Percentiles rank a stretch among this genome's conserved stretches.
Evolutionary conservation across 164 flowering plant species (phyloP).

Genomic region (Stephania japonica): DNA sequence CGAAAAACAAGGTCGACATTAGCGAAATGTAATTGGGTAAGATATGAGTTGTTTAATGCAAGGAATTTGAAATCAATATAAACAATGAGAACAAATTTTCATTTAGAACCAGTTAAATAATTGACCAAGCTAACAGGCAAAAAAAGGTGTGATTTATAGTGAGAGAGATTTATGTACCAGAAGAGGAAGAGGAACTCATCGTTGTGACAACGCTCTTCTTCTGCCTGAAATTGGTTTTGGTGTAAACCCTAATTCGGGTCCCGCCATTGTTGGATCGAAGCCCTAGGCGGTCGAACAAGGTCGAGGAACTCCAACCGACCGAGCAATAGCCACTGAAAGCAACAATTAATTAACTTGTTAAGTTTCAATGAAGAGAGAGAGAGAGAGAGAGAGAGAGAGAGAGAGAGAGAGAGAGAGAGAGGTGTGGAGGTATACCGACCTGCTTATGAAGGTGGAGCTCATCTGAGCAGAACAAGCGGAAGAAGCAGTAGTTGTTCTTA

Average conservation of each 20-base stretch:
- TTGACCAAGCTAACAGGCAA: background rate
- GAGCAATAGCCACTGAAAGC: background rate
- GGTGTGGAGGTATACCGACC: background rate
- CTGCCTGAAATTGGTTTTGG: background rate
- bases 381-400: background rate
- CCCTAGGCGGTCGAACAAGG: conserved; percentile 1
- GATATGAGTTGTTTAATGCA: background rate
- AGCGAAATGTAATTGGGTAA: background rate
- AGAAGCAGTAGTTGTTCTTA: background rate
- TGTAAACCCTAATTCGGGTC: background rate
- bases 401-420: background rate
- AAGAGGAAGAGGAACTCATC: background rate
- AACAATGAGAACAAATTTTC: background rate
- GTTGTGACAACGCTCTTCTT: background rate
- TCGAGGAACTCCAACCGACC: conserved; percentile 6
- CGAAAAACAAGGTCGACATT: background rate
- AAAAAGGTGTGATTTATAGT: background rate
- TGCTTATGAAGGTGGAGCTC: background rate
- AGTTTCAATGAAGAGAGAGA: background rate
- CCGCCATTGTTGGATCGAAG: background rate
- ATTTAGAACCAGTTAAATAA: background rate
- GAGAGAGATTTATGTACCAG: background rate
- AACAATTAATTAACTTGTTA: background rate
- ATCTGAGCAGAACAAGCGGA: background rate
- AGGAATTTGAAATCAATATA: background rate